Conservation (phyloP, 768 basidiomycete species). For the Phanerochaete sordida region DNA sequence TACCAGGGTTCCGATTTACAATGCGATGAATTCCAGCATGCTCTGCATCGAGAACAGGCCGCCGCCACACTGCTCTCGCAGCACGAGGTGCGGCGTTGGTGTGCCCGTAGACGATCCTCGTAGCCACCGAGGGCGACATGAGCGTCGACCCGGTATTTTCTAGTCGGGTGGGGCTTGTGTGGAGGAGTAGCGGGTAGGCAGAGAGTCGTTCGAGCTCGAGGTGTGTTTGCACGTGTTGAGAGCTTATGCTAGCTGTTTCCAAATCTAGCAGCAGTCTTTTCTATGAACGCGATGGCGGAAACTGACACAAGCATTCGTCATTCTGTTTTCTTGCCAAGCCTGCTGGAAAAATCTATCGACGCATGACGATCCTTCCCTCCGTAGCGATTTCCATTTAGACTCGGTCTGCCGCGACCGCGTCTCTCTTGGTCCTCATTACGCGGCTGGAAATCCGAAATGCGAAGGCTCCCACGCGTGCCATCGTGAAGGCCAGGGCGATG, state of each 20-base stretch:
- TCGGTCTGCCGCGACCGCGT: no score
- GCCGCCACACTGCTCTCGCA: not conserved
- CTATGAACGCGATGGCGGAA: no score
- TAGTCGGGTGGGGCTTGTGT: not conserved
- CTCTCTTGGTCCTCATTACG: no score
- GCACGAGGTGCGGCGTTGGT: not conserved
- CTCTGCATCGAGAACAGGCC: not conserved
- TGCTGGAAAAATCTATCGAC: no score
- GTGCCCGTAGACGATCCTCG: not conserved
- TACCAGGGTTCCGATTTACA: not conserved
- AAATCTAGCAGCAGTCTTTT: not conserved
- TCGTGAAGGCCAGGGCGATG: no score
- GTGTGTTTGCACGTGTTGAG: conserved; percentile 6
- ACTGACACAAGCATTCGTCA: no score
- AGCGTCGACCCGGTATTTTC: not conserved
- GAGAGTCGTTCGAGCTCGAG: not conserved
- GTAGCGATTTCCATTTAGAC: no score
- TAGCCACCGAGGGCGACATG: no score
- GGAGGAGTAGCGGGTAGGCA: not conserved
- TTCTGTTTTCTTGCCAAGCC: no score
- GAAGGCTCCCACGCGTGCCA: no score
- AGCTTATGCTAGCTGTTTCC: not conserved
- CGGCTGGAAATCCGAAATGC: no score
- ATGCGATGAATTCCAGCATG: not conserved
- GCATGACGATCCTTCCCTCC: no score